phyloP scores from a whole-genome alignment of 2,329 filamentous ascomycete species.

The Penicillium brevicompactum region DNA sequence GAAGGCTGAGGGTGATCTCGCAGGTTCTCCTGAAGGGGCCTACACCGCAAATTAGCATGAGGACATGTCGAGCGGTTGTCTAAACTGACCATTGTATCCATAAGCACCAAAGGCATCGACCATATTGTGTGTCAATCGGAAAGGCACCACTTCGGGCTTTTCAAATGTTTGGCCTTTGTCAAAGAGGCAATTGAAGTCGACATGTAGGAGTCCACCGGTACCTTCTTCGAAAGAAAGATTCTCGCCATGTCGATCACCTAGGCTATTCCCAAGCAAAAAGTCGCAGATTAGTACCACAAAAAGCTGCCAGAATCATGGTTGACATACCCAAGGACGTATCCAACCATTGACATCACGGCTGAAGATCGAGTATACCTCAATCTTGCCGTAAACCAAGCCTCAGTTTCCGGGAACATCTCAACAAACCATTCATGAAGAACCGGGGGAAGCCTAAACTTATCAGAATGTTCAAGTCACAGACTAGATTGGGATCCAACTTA shows the following conservation, averaged over 20 bases:
- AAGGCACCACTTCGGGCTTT: conserved; percentile 92
- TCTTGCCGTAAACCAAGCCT: conserved; percentile 86
- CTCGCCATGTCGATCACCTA: conserved; percentile 95
- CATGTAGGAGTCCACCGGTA: conserved; percentile 91
- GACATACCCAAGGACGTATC: conserved; percentile 75
- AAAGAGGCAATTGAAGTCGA: conserved; percentile 99
- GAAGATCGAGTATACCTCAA: conserved; percentile 89
- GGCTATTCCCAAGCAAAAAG: conserved; percentile 39
- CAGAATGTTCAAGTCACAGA: not conserved
- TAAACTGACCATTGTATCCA: conserved; percentile 70
- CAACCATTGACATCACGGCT: conserved; percentile 99
- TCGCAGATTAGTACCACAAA: not conserved
- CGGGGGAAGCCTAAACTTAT: conserved; percentile 66
- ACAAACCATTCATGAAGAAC: conserved; percentile 94
- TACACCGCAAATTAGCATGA: conserved; percentile 18
- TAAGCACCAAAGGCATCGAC: conserved; percentile 94
- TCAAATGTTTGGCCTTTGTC: conserved; percentile 96
- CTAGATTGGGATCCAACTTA: conserved; percentile 21
- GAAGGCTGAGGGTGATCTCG: conserved; percentile 80
- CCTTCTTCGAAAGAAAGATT: conserved; percentile 95
- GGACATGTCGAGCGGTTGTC: not conserved
- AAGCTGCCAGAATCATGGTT: not conserved
- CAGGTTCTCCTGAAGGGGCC: conserved; percentile 86
- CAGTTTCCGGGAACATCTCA: conserved; percentile 90
- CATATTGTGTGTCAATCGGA: conserved; percentile 98